Evolutionary conservation across 768 basidiomycete genomes (phyloP).

Genomic region (Brasilioporus rufonigricans): DNA sequence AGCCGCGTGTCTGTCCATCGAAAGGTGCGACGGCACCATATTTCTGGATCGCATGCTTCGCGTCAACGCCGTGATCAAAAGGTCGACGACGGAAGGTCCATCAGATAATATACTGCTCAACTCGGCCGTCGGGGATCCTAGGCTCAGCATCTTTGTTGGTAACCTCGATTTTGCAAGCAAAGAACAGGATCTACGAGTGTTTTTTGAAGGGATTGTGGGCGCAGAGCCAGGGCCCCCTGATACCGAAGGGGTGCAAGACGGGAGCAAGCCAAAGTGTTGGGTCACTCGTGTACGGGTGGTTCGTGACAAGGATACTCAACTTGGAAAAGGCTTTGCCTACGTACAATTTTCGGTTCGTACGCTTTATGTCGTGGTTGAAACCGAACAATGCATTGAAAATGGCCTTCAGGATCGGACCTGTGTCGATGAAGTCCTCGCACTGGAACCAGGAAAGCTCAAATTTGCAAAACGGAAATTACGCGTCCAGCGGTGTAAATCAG

Average conservation of each 20-base stretch:
- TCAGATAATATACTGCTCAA: constrained; percentile 22
- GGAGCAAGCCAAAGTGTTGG: constrained; percentile 50
- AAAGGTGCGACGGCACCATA: constrained; percentile 59
- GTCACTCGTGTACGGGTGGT: constrained; percentile 85
- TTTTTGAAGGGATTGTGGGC: constrained; percentile 77
- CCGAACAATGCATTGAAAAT: neutral
- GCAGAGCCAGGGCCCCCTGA: constrained; percentile 65
- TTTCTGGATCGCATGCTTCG: constrained; percentile 81
- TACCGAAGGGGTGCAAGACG: constrained; percentile 27
- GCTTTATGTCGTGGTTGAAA: neutral
- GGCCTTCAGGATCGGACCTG: constrained; percentile 74
- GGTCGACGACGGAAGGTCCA: constrained; percentile 19
- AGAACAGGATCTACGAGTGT: constrained; percentile 84
- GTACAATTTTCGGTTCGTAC: constrained; percentile 74
- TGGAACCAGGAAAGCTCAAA: constrained; percentile 75
- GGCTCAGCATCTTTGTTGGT: constrained; percentile 85
- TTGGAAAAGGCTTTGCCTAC: constrained; percentile 96
- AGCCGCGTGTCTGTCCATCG: constrained; percentile 59
- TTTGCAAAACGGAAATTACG: constrained; percentile 93
- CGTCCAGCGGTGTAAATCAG: constrained; percentile 86
- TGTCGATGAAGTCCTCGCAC: constrained; percentile 87
- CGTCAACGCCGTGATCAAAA: constrained; percentile 62
- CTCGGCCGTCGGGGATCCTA: constrained; percentile 56
- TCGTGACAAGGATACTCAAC: constrained; percentile 85
- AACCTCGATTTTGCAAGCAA: constrained; percentile 89